Base-by-base conservation (phyloP, 306 rosid genomes). In the Gynostemma pentaphyllum region DNA sequence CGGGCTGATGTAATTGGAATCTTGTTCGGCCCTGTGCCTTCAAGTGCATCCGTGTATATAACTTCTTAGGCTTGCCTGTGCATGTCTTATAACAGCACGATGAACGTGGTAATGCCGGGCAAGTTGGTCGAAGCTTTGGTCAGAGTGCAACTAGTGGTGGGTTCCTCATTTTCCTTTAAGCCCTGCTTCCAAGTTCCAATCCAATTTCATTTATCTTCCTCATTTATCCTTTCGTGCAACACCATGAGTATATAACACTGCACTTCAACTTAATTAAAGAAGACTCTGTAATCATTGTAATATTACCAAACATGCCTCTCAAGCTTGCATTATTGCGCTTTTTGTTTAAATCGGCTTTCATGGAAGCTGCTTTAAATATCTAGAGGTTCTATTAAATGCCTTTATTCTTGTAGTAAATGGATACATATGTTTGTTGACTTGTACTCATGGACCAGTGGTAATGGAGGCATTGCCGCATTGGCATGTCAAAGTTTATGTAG, bases 31-130 rank as follows among this genome's bases (percentile, higher is more conserved):
- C 76, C 65, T 70, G 62, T 79, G 75, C 74, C 70, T 75, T 78
- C 78, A 68, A 76, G 79, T 79, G 74, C 77, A 64, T 80, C 70
- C 32, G 54, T 79, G 76, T 73, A 75, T 76, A 72, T 87, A 75
- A 80, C 76, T 74, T 78, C 70, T 76, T 82, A 76, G 87, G 80
- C 85, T 83, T 88, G 81, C 77, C 80, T 80, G 73, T 82, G 79
- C 79, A 53, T 85, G 85, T 83, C 79, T 86, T 84, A 64, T 86
- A 82, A 74, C 94, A 90, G 95, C 88, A 82, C 45, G 79, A 70
- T 44, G 85, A 79, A 67, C 78, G 76, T 64, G 80, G 81, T 62
- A 79, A 46, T 77, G 68, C 80, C 51, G 73, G 74, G 77, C 83
- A 79, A 70, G 76, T 62, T 82, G 81, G 81, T 73, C 83, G 78